Evolutionary conservation across 495 filamentous ascomycete species (phyloP), one percentile per base, ranked within the genome.

Genomic region (Entonaema liquescens): DNA sequence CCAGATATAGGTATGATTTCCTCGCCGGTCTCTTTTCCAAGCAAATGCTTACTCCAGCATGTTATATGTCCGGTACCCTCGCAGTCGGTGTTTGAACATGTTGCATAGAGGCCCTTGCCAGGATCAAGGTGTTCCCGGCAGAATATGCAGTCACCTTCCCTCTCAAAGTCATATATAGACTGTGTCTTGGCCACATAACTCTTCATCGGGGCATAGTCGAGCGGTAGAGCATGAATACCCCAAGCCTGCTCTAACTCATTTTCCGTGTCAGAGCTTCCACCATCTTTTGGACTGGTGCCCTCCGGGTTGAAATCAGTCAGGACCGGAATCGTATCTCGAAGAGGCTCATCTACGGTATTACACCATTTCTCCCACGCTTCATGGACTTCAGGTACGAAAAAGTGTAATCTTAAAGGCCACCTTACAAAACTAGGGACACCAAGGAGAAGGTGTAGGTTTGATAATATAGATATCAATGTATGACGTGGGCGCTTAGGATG

Each of bases 391-490:
- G 83, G 78, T 8, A 80, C 83, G 72, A 97, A 97, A 77, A 98
- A 97, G 8, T 91, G 88, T 17, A 98, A 73, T 15, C 86, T 84
- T 31, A 99, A 82, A n/a, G 94, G 94, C 93, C 93, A 96, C 26
- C 85, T 80, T 8, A 79, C 76, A 75, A 99, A 98, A 71, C 90
- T 92, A 3, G 86, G 84, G 6, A 92, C 91, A 1, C 91, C 85
- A 6, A 98, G 83, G 0, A 99, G 83, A 0, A 93, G 83, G 75
- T 96, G 91, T 17, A 99, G 79, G 71, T 93, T 93, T 1, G 88
- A 88, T 28, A 97, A 69, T 21, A 90, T 86, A 17, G 87, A 88
- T 2, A 74, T 82, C 40, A 95, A 71, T 4, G 84, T 90, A 58
- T 84, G 81, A 7, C 80, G 79, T 3, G 91, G 88, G 19, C 89